Conservation (phyloP, 495 filamentous ascomycete species). For the Talaromyces ruber region DNA sequence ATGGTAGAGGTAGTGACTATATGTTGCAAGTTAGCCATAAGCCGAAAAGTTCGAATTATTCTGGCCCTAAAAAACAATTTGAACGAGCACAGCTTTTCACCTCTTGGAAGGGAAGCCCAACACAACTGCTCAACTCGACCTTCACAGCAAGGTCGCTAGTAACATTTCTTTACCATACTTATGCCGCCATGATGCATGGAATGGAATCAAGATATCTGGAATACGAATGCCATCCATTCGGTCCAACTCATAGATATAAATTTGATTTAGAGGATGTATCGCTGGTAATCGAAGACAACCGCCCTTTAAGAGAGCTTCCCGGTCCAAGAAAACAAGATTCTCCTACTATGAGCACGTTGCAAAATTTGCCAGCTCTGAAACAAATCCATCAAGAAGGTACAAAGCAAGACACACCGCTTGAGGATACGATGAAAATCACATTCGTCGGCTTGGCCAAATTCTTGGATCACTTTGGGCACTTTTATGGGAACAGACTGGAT, state of each 20-base stretch:
- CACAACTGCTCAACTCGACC: slow-evolving; percentile 17
- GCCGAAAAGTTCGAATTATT: not conserved
- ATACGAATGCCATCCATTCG: slow-evolving; percentile 15
- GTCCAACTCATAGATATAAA: not conserved
- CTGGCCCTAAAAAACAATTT: not conserved
- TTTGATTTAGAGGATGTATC: not conserved
- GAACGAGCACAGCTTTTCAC: not conserved
- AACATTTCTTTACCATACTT: slow-evolving; percentile 11
- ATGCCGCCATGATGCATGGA: slow-evolving; percentile 14
- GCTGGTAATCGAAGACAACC: not conserved
- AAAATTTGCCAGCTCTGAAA: slow-evolving; percentile 7
- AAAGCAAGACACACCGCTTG: not conserved
- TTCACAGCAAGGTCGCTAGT: slow-evolving; percentile 14
- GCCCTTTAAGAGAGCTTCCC: not conserved
- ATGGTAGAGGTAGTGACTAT: not conserved
- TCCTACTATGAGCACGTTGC: slow-evolving; percentile 8
- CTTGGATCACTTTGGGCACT: slow-evolving; percentile 19
- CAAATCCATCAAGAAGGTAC: not conserved
- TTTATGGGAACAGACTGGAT: slow-evolving; percentile 17
- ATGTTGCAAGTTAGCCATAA: not conserved
- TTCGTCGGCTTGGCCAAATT: slow-evolving; percentile 15
- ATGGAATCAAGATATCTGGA: slow-evolving; percentile 15
- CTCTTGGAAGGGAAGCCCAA: slow-evolving; percentile 11
- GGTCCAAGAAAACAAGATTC: not conserved
- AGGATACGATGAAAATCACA: slow-evolving; percentile 4